Evolutionary conservation across 1,139 yeast species (phyloP).

Genomic region (Lodderomyces margitis): DNA sequence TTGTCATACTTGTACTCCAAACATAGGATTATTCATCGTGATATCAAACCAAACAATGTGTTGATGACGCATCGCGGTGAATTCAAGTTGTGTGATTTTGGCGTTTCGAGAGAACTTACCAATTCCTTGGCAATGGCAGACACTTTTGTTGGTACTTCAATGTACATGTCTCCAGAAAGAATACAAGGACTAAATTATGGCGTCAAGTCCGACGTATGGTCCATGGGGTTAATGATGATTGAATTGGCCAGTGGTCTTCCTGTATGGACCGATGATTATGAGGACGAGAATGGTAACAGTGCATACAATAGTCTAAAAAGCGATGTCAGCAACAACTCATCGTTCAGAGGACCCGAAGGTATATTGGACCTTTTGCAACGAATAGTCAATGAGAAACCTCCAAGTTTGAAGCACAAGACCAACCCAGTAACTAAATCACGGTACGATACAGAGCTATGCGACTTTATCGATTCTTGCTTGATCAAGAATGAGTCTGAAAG

Average conservation of each 20-base stretch:
- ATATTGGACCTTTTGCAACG: slow-evolving; percentile 86
- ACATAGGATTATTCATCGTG: slow-evolving; percentile 89
- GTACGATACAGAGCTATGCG: slow-evolving; percentile 47
- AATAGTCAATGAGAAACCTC: slow-evolving; percentile 92
- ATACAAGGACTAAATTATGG: slow-evolving; percentile 93
- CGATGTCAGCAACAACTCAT: slow-evolving; percentile 4
- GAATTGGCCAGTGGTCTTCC: slow-evolving; percentile 81
- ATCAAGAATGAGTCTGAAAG: slow-evolving; percentile 62
- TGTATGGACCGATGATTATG: slow-evolving; percentile 40
- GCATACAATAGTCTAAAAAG: slow-evolving; percentile 2
- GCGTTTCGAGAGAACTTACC: slow-evolving; percentile 86
- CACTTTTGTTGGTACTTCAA: slow-evolving; percentile 95
- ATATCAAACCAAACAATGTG: slow-evolving; percentile 55
- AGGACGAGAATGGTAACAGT: slow-evolving; percentile 15
- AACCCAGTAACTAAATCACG: slow-evolving; percentile 25
- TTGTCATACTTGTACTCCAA: slow-evolving; percentile 73
- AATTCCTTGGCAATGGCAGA: slow-evolving; percentile 85
- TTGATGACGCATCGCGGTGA: slow-evolving; percentile 76
- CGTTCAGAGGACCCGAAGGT: slow-evolving; percentile 63
- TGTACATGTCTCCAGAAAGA: slow-evolving; percentile 97
- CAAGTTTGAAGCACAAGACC: slow-evolving; percentile 45
- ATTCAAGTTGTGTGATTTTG: slow-evolving; percentile 87
- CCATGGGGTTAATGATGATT: slow-evolving; percentile 83
- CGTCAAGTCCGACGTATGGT: slow-evolving; percentile 95
- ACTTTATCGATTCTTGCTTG: slow-evolving; percentile 69